Base-by-base conservation (phyloP, 2,329 filamentous ascomycete genomes). In the Myriosclerotinia curreyana region DNA sequence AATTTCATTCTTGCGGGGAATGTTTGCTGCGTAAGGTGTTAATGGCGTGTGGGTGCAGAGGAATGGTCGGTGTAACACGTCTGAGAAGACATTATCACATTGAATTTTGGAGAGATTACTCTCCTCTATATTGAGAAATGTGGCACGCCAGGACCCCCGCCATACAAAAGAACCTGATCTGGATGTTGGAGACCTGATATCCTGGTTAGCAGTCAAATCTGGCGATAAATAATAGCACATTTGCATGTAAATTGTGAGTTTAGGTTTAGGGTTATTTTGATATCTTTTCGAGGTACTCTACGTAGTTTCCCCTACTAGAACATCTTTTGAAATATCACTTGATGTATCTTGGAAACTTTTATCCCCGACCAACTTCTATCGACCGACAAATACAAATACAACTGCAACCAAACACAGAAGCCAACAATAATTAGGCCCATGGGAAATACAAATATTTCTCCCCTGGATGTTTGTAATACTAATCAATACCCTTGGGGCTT, bases 51-150 rank as follows among this genome's bases (percentile, higher is more conserved):
- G 86, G 53, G 91, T 89, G 78, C 94, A 98, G 69, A 91, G 88
- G 75, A 96, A 98, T 0, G 94, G 94, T 12, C 93, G 86, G 76
- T 97, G 91, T 31, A 98, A 82, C 9, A 90, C 87, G 76, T 99
- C 94, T 17, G 94, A 97, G 76, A 91, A 98, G 60, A 98, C 86
- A 71, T 87, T 85, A 60, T 82, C 82, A 77, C 93, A 96, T 70
- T 89, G 83, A 44, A 96, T 79, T 15, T 77, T 79, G 46, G 85
- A 81, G 55, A 83, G 80, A 64, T 81, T 78, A 25, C 72, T 67
- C 1, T 80, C 75, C 0, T 81, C 79, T 17, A 91, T 79, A 44
- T 82, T 81, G 48, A 96, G 81, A 70, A 88, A 85, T 0, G 92
- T 96, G 38, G 87, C 86, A 69, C 91, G 87, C 94, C 94, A 98